Evolutionary conservation across 1,284 basidiomycete genomes (phyloP).

Genomic region (Ceratobasidium sp.): DNA sequence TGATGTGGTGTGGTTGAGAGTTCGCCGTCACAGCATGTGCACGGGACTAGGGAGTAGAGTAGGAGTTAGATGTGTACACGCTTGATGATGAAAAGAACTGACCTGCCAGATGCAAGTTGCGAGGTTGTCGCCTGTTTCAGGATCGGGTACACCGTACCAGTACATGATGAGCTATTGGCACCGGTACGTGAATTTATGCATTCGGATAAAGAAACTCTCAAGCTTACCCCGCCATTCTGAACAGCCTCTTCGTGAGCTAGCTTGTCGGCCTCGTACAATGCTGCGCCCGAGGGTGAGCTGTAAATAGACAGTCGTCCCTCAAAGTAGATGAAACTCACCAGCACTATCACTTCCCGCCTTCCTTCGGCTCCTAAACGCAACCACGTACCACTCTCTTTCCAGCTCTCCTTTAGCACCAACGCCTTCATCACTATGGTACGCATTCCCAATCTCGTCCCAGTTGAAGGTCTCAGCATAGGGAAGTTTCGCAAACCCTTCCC

Average conservation of each 20-base stretch:
- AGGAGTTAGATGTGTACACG: background rate
- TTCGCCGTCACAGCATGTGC: conserved; percentile 84
- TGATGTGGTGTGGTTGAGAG: conserved; percentile 80
- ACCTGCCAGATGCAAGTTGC: conserved; percentile 94
- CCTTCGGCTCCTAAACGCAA: conserved; percentile 86
- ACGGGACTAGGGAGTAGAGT: conserved; percentile 62
- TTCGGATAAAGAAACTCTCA: background rate
- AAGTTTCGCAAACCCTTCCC: conserved; percentile 67
- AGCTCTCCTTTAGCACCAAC: conserved; percentile 67
- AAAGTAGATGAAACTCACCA: conserved; percentile 63
- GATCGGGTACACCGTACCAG: conserved; percentile 91
- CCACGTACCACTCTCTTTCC: conserved; percentile 89
- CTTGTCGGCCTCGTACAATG: conserved; percentile 86
- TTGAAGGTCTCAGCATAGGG: conserved; percentile 86
- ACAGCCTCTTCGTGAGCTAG: conserved; percentile 92
- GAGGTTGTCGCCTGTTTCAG: conserved; percentile 81
- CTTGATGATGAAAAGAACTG: conserved; percentile 46
- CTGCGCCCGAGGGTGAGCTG: conserved; percentile 59
- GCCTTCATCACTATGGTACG: conserved; percentile 18
- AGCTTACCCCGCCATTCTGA: conserved; percentile 78
- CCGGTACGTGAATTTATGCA: conserved; percentile 43
- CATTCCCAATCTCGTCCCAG: conserved; percentile 73
- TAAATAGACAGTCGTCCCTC: background rate
- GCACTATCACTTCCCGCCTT: conserved; percentile 74
- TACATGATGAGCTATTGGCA: conserved; percentile 76